These are phyloP conservation scores for Heracleum sosnowskyi DNA, from an alignment of 129 eudicot genomes.

Conservation along the genomic window DNA sequence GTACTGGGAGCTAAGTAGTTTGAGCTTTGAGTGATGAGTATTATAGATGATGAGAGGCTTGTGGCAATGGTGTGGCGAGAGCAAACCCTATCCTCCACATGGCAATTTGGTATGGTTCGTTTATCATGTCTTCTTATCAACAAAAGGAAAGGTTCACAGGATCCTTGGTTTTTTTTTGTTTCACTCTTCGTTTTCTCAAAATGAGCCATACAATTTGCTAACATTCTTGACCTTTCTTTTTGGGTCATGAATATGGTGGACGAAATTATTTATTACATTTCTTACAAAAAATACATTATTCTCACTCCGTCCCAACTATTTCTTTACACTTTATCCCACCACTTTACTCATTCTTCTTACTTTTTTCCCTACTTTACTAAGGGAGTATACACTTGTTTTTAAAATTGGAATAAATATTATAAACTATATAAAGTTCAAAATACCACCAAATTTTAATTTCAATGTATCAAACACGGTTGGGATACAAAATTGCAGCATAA, in stretches of 20 bases:
- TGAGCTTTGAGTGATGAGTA: neutral
- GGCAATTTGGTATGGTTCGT: slow-evolving; percentile 26
- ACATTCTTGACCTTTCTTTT: slow-evolving; percentile 10
- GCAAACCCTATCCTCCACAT: slow-evolving; percentile 36
- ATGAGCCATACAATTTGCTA: neutral
- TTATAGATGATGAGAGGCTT: slow-evolving; percentile 21
- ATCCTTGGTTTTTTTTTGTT: neutral
- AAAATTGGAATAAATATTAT: too few species aligned
- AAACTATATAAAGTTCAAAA: too few species aligned
- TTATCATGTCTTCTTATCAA: slow-evolving; percentile 36
- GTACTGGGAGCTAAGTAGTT: neutral
- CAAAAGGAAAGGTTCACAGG: slow-evolving; percentile 9
- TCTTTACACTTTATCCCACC: too few species aligned
- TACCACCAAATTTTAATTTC: neutral
- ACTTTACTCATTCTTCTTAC: too few species aligned
- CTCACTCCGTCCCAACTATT: too few species aligned
- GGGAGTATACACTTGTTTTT: too few species aligned
- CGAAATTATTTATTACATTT: neutral
- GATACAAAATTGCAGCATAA: too few species aligned
- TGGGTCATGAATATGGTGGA: neutral
- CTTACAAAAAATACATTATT: neutral
- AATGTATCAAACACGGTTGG: too few species aligned
- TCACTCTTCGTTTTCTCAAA: neutral
- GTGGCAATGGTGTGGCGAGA: slow-evolving; percentile 40
- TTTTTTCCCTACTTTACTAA: too few species aligned